Evolutionary conservation across 2,329 filamentous ascomycete species (phyloP).

Genomic region (Colletotrichum euphorbiae): DNA sequence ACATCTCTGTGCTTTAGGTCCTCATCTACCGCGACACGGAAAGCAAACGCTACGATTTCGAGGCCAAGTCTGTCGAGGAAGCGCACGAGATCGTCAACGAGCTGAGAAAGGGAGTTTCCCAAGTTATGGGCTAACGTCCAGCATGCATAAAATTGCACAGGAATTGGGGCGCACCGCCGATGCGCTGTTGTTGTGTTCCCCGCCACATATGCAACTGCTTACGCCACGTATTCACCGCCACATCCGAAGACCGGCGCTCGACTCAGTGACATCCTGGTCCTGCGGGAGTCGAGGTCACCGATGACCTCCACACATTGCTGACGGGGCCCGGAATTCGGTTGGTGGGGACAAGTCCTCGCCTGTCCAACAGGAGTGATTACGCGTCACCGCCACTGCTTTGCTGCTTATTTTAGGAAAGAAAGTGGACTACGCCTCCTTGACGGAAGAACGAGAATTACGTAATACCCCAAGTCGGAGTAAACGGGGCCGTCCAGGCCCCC

Average conservation of each 20-base stretch:
- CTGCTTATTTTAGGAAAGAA: slow-evolving; percentile 28
- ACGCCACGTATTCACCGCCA: slow-evolving; percentile 36
- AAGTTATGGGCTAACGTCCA: slow-evolving; percentile 37
- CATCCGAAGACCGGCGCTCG: slow-evolving; percentile 4
- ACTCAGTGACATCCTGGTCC: slow-evolving; percentile 5
- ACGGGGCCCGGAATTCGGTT: slow-evolving; percentile 24
- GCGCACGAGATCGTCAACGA: slow-evolving; percentile 83
- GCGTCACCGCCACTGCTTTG: slow-evolving; percentile 27
- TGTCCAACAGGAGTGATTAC: slow-evolving; percentile 16
- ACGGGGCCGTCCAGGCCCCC: neutral
- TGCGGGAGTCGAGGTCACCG: slow-evolving; percentile 11
- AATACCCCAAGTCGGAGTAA: slow-evolving; percentile 27
- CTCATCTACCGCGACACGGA: slow-evolving; percentile 81
- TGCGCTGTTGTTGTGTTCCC: neutral
- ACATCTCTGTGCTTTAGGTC: slow-evolving; percentile 54
- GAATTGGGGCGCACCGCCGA: slow-evolving; percentile 1
- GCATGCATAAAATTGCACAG: slow-evolving; percentile 1
- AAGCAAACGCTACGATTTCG: slow-evolving; percentile 86
- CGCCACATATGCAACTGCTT: slow-evolving; percentile 13
- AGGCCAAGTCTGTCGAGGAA: slow-evolving; percentile 77
- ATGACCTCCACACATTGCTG: slow-evolving; percentile 13
- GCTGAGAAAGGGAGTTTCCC: slow-evolving; percentile 76
- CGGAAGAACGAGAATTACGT: slow-evolving; percentile 25
- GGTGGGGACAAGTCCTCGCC: slow-evolving; percentile 5
- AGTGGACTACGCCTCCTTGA: slow-evolving; percentile 15